Percentiles rank a stretch among this genome's conserved stretches.
Conservation (phyloP, 2,329 filamentous ascomycete species). For the Phaeosphaeria sp. region DNA sequence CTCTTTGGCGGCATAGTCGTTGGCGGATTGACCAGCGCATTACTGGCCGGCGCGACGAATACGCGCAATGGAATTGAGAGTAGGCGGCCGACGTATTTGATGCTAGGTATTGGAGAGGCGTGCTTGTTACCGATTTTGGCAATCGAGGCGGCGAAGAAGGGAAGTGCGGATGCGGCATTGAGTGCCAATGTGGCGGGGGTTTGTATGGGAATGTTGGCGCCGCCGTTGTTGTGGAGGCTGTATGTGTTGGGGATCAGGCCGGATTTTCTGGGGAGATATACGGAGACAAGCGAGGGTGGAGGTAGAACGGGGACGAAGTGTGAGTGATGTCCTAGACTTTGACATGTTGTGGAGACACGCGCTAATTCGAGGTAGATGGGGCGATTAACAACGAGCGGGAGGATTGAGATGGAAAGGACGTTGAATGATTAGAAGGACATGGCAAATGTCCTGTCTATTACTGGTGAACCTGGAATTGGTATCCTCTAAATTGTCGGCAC, state of each 20-base stretch:
- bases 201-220: slow-evolving; percentile 24
- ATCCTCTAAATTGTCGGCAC: background rate
- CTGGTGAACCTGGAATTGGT: background rate
- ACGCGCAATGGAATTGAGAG: slow-evolving; percentile 35
- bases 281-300: slow-evolving; percentile 8
- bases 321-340: slow-evolving; percentile 1
- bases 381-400: background rate
- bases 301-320: slow-evolving; percentile 7
- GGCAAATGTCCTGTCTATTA: background rate
- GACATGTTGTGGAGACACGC: background rate
- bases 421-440: background rate
- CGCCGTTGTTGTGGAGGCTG: slow-evolving; percentile 31
- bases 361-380: slow-evolving; percentile 3
- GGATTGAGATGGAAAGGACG: background rate
- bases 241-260: slow-evolving; percentile 31
- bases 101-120: slow-evolving; percentile 30
- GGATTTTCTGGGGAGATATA: slow-evolving; percentile 30
- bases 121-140: slow-evolving; percentile 26
- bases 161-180: slow-evolving; percentile 22
- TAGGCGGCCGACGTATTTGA: slow-evolving; percentile 27
- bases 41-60: slow-evolving; percentile 28
- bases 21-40: slow-evolving; percentile 29
- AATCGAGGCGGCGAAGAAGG: slow-evolving; percentile 24
- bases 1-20: slow-evolving; percentile 31
- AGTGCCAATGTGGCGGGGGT: slow-evolving; percentile 22